A percentile compares a stretch with the other conserved stretches of the same genome.
phyloP scores from a whole-genome alignment of 2,329 filamentous ascomycete species.

The Orbilia javanica region DNA sequence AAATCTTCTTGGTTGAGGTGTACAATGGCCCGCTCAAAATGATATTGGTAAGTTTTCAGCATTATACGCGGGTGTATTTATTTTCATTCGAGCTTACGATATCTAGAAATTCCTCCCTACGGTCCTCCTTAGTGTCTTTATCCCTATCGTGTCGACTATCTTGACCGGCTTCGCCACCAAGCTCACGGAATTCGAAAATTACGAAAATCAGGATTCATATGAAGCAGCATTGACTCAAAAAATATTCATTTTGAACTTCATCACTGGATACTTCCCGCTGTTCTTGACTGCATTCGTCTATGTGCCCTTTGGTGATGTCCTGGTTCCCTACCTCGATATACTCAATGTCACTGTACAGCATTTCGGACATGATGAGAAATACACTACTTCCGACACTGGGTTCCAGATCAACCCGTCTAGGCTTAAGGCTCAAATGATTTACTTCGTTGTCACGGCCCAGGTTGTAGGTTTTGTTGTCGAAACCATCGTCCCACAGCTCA shows the following conservation, averaged over 20 bases:
- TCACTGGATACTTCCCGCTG: slow-evolving; percentile 93
- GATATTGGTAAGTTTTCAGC: slow-evolving; percentile 74
- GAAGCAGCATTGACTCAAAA: slow-evolving; percentile 88
- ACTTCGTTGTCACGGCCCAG: slow-evolving; percentile 94
- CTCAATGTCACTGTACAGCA: slow-evolving; percentile 80
- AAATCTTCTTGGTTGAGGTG: slow-evolving; percentile 95
- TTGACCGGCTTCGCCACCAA: slow-evolving; percentile 81
- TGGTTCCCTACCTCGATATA: slow-evolving; percentile 87
- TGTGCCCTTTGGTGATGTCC: slow-evolving; percentile 85
- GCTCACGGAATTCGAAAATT: slow-evolving; percentile 89
- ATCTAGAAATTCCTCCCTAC: slow-evolving; percentile 85
- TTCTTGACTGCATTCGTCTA: slow-evolving; percentile 94
- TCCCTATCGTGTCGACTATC: slow-evolving; percentile 81
- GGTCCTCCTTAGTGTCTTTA: slow-evolving; percentile 81
- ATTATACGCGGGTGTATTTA: slow-evolving; percentile 20
- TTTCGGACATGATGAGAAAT: slow-evolving; percentile 80
- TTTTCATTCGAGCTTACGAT: slow-evolving; percentile 23
- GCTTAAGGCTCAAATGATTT: slow-evolving; percentile 91
- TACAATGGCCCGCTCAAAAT: slow-evolving; percentile 90
- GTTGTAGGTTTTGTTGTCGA: slow-evolving; percentile 89
- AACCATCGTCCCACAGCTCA: slow-evolving; percentile 84
- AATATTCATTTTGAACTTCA: slow-evolving; percentile 95
- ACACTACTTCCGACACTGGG: slow-evolving; percentile 70
- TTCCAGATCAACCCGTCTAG: slow-evolving; percentile 87
- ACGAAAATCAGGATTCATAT: slow-evolving; percentile 86